These are phyloP conservation scores for Microbotryum lychnidis-dioicae DNA, from an alignment of 1,284 basidiomycete genomes.

Conservation along the genomic window DNA sequence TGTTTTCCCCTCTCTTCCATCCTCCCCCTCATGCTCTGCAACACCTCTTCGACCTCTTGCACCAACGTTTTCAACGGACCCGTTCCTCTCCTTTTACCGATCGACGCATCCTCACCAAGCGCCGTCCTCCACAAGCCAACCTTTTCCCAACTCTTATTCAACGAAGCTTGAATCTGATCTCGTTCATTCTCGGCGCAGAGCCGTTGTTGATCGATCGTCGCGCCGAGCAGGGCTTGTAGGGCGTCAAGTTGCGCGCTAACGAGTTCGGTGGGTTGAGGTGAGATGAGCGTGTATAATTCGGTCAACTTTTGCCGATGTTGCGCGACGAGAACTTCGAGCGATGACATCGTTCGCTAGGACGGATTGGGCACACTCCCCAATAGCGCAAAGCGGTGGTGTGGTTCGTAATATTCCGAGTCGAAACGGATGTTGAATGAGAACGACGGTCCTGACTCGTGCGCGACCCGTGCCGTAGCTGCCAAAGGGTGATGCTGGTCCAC, in stretches of 20 bases:
- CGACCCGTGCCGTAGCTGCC: too few relatives aligned
- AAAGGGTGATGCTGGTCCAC: too few relatives aligned
- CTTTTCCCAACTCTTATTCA: background rate
- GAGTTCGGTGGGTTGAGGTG: constrained; percentile 7
- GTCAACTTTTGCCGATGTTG: background rate
- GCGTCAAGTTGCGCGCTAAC: constrained; percentile 1
- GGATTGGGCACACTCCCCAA: too few relatives aligned
- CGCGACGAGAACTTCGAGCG: constrained; percentile 4
- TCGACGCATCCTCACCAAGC: constrained; percentile 11
- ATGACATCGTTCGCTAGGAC: too few relatives aligned
- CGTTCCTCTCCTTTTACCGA: constrained; percentile 1
- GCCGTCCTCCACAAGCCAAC: constrained; percentile 23
- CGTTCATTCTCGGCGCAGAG: constrained; percentile 13
- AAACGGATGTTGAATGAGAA: too few relatives aligned
- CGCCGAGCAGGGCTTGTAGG: background rate
- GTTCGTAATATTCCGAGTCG: too few relatives aligned
- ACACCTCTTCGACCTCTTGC: constrained; percentile 11
- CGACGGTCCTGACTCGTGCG: too few relatives aligned
- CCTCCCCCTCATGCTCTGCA: constrained; percentile 20
- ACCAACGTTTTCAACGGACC: constrained; percentile 2
- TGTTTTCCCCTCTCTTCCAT: constrained; percentile 18
- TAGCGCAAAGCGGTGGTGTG: too few relatives aligned
- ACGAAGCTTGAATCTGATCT: constrained; percentile 1
- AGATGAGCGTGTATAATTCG: constrained; percentile 12
- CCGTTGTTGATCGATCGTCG: constrained; percentile 18